A percentile compares a stretch with the other conserved stretches of the same genome.
Conservation (phyloP, 306 rosid genomes). For the Quercus cerris region DNA sequence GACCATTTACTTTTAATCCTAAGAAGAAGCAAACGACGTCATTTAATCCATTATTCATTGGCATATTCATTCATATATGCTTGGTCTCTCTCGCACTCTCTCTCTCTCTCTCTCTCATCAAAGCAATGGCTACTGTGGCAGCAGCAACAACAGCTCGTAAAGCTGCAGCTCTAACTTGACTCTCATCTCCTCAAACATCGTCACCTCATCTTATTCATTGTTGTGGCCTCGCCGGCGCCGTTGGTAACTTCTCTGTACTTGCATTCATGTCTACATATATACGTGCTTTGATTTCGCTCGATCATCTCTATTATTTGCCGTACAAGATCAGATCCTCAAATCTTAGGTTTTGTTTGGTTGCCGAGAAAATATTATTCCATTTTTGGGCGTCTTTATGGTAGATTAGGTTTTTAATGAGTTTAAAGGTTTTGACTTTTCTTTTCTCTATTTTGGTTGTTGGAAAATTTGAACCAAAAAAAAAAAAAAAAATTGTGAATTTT, state of each 20-base stretch:
- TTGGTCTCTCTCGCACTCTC: background rate
- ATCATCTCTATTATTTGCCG: constrained; percentile 19
- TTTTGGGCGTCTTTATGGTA: background rate
- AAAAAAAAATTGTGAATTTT: background rate
- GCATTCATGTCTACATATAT: too few relatives aligned
- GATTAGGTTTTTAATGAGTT: background rate
- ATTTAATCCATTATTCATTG: too few relatives aligned
- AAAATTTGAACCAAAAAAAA: background rate
- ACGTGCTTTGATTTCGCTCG: background rate
- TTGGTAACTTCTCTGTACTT: constrained; percentile 36
- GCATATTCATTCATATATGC: background rate
- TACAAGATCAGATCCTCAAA: background rate
- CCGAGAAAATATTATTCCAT: background rate
- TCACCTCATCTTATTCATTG: constrained; percentile 51
- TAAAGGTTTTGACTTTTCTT: background rate
- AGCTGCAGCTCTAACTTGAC: constrained; percentile 53
- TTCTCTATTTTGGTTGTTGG: background rate
- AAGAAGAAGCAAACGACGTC: too few relatives aligned
- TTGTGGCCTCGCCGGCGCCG: constrained; percentile 81
- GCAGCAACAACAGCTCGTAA: constrained; percentile 60
- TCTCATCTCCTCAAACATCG: constrained; percentile 44
- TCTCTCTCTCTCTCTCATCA: constrained; percentile 10
- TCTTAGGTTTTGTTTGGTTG: background rate
- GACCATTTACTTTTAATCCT: too few relatives aligned
- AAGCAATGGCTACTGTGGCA: constrained; percentile 66